Base-by-base conservation (phyloP, 192 early-diverging fungal genomes). In the Podila epigama region DNA sequence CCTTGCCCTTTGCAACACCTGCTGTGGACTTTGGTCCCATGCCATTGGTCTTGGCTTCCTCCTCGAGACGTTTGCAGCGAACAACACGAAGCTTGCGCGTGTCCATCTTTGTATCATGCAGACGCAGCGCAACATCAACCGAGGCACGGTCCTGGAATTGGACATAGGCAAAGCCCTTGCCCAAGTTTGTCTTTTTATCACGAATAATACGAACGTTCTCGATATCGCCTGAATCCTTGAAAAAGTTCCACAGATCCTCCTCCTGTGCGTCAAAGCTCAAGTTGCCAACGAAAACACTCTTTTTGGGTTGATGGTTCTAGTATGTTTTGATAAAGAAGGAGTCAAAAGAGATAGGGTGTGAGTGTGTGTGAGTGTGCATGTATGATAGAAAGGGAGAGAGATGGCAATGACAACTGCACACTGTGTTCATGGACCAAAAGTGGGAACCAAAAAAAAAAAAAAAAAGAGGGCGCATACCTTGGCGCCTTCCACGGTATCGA, bases 111-210 rank as follows among this genome's bases (percentile, higher is more conserved):
- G 90, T 88, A 51, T 88, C 93, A 51, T 93, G 75, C 34, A 95
- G 79, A 68, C 92, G 90, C 37, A 97, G 71, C 0, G 95, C 95
- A 58, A 96, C 75, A 16, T 83, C 72, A 13, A 98, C 92, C 11
- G 89, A 79, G 18, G 89, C 86, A 37, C 90, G 88, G 52, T 95
- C 89, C 66, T 85, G 79, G 72, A 96, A 97, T 78, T 95, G 93
- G 39, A 97, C 95, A 80, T 95, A 98, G 0, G 89, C 96, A 80
- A 97, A 92, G 3, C 96, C 96, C 71, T 98, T 98, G 39, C 96
- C 96, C 42, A 97, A 79, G 57, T 94, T 96, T 28, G 92, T 95
- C 60, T 85, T 88, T 25, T 70, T 53, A 72, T 98, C 96, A 28
- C 96, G 90, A 32, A 97, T 86, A 33, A 96, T 82, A 16, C 95